Conservation (phyloP, 257 asterid genomes). For the Gynochthodes officinalis region DNA sequence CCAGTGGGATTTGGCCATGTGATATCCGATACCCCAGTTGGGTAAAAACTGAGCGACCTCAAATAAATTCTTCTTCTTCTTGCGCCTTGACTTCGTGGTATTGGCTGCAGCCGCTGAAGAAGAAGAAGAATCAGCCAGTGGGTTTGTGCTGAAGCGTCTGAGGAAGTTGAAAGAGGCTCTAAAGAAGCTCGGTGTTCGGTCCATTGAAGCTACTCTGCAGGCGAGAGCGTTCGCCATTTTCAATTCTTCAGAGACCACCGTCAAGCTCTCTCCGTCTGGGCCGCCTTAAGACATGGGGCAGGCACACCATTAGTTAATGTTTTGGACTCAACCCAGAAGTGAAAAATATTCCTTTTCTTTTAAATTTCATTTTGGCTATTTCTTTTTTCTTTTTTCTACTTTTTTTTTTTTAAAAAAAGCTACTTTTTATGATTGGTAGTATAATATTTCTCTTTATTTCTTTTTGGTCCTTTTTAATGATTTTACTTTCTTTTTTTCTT, state of each 20-base stretch:
- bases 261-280: not conserved
- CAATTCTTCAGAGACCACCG: not conserved
- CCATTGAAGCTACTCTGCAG: constrained; percentile 37
- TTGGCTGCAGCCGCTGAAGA: constrained; percentile 27
- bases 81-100: constrained; percentile 47
- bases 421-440: too few species aligned
- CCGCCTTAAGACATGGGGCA: too few species aligned
- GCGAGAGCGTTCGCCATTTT: constrained; percentile 60
- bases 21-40: constrained; percentile 90
- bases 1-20: constrained; percentile 96
- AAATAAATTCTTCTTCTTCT: constrained; percentile 87
- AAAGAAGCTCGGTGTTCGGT: constrained; percentile 34
- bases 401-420: too few species aligned
- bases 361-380: too few species aligned
- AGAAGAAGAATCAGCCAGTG: constrained; percentile 25
- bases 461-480: too few species aligned
- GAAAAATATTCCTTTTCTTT: too few species aligned
- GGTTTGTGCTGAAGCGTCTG: constrained; percentile 39
- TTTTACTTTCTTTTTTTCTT: too few species aligned
- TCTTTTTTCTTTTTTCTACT: too few species aligned
- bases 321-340: too few species aligned
- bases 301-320: too few species aligned
- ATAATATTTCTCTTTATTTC: too few species aligned
- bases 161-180: constrained; percentile 40
- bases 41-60: constrained; percentile 97